Evolutionary conservation across 1,284 basidiomycete genomes (phyloP), one percentile per base, ranked within the genome.

Genomic region (Thecaphora thlaspeos): DNA sequence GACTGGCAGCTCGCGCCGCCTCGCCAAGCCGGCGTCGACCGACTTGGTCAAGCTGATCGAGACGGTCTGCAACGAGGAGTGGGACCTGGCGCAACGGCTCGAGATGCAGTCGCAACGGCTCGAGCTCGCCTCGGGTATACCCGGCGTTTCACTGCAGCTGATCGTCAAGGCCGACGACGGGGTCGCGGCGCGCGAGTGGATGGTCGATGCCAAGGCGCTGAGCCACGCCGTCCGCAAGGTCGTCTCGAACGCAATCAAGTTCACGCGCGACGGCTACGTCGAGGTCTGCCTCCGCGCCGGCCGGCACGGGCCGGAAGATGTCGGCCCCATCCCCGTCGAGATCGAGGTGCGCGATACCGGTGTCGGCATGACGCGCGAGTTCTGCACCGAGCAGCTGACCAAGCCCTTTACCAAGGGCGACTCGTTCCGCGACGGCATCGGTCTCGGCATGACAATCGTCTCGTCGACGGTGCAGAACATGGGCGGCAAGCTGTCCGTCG

Each of bases 381-480:
- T 68, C 22, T 54, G 51, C 51, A 43, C 41, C 19, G 55, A 52
- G 22, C 53, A 65, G 37, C 61, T 68, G 26, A 54, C 59, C 11
- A 37, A 48, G 22, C 70, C 70, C 15, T 72, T 70, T 43, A 53
- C 41, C 47, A 72, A 72, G 43, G 64, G 56, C 12, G 62, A 68
- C 34, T 48, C 55, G 23, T 70, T 72, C 52, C 48, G 51, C 43
- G 55, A 60, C 21, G 70, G 70, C n/a, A 63, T 61, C 12, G 70
- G 70, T 34, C 54, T 72, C 5, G 64, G 65, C 14, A 61, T 68
- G 47, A 64, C 68, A 17, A 68, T 71, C n/a, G 67, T 63, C 9
- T 66, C 70, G 4, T 59, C 57, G 17, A 56, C 62, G 2, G 26
- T 65, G 34, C 57, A 63, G 19, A 60, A 61, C 49, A 47, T 56